Evolutionary conservation across 257 asterid genomes (phyloP), one percentile per base, ranked within the genome.

Genomic region (Thymus quinquecostatus): DNA sequence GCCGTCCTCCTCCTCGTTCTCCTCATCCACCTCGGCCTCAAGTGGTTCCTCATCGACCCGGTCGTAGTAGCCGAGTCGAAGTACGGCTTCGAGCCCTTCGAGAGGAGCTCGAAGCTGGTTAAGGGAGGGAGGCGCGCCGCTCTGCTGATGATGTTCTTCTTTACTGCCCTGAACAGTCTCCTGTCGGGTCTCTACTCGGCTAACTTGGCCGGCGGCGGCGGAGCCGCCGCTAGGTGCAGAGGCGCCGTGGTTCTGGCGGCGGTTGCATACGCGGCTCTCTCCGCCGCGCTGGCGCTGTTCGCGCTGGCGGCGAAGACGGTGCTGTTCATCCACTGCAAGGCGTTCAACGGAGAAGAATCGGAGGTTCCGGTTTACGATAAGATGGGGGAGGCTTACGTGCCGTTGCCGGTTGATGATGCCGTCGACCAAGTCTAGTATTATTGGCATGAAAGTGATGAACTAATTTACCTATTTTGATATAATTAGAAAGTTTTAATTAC

Each of bases 281-380:
- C 68, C 12, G 81, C 89, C 0, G 2, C 66, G 11, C 9, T 84
- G 13, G 61, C 86, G 87, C 85, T 84, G 54, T 83, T 82, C 56
- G 44, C 12, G 12, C 28, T 79, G 45, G 86, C 81, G 6, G 81
- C 87, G 0, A 65, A 51, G 6, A 79, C 84, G 1, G 85, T 87
- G n/a, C 60, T 90, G 67, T 86, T 84, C 44, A 72, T 84, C 79
- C 81, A 87, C 56, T 88, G 96, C 82, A 86, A 82, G 78, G 92
- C 77, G 10, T 47, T 82, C 66, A 85, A 75, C 1, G 92, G 93
- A 3, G 97, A 89, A 74, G 2, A 2, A 41, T 30, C 73, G 73
- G 85, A 79, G 5, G 54, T 79, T 8, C 82, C 80, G 78, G 81
- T 78, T 32, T 85, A 85, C 0, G 89, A 87, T 71, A 94, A 89